phyloP scores from a whole-genome alignment of 2,329 filamentous ascomycete species.

The Botrytis squamosa region DNA sequence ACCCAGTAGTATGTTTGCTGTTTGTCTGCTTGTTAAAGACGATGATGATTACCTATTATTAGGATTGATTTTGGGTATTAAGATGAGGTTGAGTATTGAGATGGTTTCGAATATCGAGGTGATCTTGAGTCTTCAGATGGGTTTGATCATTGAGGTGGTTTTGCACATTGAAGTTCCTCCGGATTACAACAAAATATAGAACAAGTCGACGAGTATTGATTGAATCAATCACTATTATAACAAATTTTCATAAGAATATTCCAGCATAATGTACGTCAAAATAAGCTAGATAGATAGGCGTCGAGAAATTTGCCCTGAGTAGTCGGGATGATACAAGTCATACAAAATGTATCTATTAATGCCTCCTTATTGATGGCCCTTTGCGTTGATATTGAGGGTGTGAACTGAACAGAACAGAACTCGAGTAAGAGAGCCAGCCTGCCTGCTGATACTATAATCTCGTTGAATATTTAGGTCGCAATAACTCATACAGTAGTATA shows the following conservation, averaged over 20 bases:
- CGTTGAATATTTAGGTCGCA: neutral
- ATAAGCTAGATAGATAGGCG: neutral
- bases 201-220: neutral
- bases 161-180: neutral
- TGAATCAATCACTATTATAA: neutral
- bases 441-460: neutral
- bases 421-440: neutral
- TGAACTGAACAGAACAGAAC: too few relatives aligned
- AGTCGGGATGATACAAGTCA: neutral
- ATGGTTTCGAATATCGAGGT: neutral
- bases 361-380: neutral
- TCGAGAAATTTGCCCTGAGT: neutral
- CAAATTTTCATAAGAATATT: neutral
- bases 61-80: neutral
- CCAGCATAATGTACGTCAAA: neutral
- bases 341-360: slow-evolving; percentile 5
- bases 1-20: neutral
- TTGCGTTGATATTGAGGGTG: neutral
- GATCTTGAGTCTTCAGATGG: neutral
- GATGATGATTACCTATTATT: too few relatives aligned
- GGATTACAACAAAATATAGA: neutral
- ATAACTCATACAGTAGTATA: neutral
- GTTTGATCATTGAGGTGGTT: neutral
- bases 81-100: neutral
- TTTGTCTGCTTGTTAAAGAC: neutral